phyloP scores from a whole-genome alignment of 2,329 filamentous ascomycete genomes.

The Pseudogymnoascus sp. region DNA sequence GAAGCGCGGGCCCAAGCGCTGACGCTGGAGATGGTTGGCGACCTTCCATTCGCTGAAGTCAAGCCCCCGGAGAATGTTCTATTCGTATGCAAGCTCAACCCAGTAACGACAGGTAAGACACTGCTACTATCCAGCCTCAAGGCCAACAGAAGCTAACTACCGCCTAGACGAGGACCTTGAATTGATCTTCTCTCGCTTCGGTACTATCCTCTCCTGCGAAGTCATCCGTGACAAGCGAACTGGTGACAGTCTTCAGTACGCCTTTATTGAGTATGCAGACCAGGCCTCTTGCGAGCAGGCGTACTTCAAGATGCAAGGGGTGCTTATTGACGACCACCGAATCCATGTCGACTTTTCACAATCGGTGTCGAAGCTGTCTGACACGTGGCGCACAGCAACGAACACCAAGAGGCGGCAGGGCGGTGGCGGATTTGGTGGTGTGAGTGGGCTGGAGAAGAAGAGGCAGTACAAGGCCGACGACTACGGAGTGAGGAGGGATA shows the following conservation, averaged over 20 bases:
- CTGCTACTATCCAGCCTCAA: background rate
- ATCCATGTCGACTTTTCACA: constrained; percentile 99
- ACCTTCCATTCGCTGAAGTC: constrained; percentile 93
- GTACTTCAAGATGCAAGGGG: constrained; percentile 98
- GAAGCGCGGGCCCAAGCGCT: constrained; percentile 91
- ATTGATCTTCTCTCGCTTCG: constrained; percentile 94
- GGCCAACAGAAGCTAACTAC: constrained; percentile 13
- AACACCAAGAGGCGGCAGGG: constrained; percentile 65
- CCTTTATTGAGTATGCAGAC: constrained; percentile 93
- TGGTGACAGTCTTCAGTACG: constrained; percentile 91
- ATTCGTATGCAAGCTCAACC: constrained; percentile 97
- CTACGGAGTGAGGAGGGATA: constrained; percentile 34
- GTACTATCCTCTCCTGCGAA: constrained; percentile 89
- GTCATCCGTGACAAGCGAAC: constrained; percentile 92
- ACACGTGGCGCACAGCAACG: constrained; percentile 79
- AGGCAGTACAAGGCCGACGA: constrained; percentile 67
- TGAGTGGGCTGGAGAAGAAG: constrained; percentile 79
- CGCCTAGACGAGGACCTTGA: constrained; percentile 74
- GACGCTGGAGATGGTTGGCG: constrained; percentile 95
- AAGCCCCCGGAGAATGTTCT: constrained; percentile 95
- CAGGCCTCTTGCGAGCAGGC: constrained; percentile 89
- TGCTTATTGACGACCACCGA: constrained; percentile 91
- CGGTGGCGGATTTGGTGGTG: constrained; percentile 81
- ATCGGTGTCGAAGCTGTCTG: constrained; percentile 79
- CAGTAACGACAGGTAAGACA: constrained; percentile 65